phyloP scores from a whole-genome alignment of 257 asterid species.

The Przewalskia tangutica region DNA sequence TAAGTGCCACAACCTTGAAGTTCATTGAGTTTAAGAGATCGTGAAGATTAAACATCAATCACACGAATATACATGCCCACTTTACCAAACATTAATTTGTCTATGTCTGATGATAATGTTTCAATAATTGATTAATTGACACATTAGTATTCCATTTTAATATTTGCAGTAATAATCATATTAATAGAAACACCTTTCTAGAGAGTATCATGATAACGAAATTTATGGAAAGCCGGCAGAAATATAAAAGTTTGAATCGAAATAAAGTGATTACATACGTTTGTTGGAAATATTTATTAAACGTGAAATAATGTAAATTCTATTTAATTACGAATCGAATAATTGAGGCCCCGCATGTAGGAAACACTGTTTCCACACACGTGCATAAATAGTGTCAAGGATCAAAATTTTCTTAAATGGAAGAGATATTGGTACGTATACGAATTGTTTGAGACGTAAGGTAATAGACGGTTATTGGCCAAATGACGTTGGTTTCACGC shows the following conservation, averaged over 20 bases:
- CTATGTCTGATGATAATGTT: background rate
- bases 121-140: slow-evolving; percentile 2
- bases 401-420: no score
- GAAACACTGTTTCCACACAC: no score
- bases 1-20: background rate
- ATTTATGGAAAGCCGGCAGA: background rate
- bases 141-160: background rate
- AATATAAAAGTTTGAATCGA: background rate
- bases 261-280: background rate
- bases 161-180: background rate
- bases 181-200: background rate
- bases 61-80: background rate
- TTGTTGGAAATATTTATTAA: no score
- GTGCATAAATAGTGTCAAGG: no score
- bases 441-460: no score
- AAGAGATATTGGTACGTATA: no score
- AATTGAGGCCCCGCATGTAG: no score
- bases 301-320: no score
- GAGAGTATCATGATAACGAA: background rate
- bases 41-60: background rate
- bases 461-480: no score
- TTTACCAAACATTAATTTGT: slow-evolving; percentile 3
- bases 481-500: no score
- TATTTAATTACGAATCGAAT: no score
- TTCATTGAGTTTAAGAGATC: background rate